phyloP scores from a whole-genome alignment of 164 flowering plant genomes.

The Stephania cephalantha region DNA sequence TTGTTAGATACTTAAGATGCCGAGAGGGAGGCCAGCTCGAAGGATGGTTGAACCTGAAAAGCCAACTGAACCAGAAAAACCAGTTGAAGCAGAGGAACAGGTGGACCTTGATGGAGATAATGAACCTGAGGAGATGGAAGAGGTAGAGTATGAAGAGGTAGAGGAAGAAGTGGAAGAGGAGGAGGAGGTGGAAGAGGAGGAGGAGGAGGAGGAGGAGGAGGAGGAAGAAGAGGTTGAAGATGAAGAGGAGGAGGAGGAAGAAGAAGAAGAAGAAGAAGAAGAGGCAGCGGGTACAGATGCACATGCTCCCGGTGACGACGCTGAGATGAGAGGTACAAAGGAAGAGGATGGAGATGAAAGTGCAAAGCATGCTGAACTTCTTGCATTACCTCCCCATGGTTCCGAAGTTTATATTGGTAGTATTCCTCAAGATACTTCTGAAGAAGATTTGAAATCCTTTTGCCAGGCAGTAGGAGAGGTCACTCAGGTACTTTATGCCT shows the following conservation, averaged over 20 bases:
- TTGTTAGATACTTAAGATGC: no score
- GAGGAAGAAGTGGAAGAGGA: slow-evolving; percentile 57
- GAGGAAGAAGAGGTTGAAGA: no score
- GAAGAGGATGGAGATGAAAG: slow-evolving; percentile 37
- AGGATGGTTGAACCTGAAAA: slow-evolving; percentile 24
- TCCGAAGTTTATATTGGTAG: slow-evolving; percentile 88
- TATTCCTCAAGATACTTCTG: slow-evolving; percentile 55
- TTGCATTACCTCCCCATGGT: slow-evolving; percentile 91
- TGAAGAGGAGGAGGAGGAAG: no score
- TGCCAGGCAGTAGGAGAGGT: slow-evolving; percentile 77
- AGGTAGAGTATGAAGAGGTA: slow-evolving; percentile 71
- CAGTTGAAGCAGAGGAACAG: slow-evolving; percentile 42
- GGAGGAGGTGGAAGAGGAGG: slow-evolving; percentile 29
- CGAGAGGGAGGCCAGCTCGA: no score
- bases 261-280: no score
- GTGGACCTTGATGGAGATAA: slow-evolving; percentile 56
- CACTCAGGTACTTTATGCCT: slow-evolving; percentile 43
- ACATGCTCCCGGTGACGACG: slow-evolving; percentile 22
- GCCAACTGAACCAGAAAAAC: slow-evolving; percentile 34
- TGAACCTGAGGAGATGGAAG: slow-evolving; percentile 60
- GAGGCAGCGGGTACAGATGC: no score
- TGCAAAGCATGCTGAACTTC: slow-evolving; percentile 68
- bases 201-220: no score
- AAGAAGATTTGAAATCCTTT: slow-evolving; percentile 58
- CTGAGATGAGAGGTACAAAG: slow-evolving; percentile 29